A percentile compares a stretch with the other conserved stretches of the same genome.
phyloP scores from a whole-genome alignment of 1,284 basidiomycete genomes.

The Pseudozyma thailandica region DNA sequence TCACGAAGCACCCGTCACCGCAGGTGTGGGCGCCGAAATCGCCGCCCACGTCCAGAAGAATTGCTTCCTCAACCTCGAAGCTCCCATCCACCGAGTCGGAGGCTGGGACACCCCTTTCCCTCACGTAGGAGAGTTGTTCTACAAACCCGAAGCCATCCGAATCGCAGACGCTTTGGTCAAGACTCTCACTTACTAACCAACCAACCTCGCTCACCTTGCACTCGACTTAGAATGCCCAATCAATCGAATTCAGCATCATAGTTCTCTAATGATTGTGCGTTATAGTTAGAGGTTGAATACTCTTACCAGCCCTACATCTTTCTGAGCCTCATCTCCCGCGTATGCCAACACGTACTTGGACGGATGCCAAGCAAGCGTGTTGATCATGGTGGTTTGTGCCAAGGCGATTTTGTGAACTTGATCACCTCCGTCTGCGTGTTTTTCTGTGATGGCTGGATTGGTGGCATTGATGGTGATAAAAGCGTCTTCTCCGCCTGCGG shows the following conservation, averaged over 20 bases:
- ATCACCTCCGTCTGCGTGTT: conserved; percentile 7
- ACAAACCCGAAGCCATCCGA: conserved; percentile 55
- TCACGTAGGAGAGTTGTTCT: conserved; percentile 56
- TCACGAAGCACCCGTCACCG: conserved; percentile 62
- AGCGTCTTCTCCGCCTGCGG: conserved; percentile 59
- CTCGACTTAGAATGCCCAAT: too few species aligned
- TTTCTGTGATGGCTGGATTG: background rate
- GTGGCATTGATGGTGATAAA: conserved; percentile 46
- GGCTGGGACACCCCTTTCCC: conserved; percentile 61
- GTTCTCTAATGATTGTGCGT: background rate
- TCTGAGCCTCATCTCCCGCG: conserved; percentile 51
- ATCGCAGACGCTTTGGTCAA: conserved; percentile 53
- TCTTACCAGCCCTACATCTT: conserved; percentile 21
- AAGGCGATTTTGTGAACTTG: conserved; percentile 38
- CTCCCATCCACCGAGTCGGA: conserved; percentile 46
- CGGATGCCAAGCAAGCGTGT: conserved; percentile 58
- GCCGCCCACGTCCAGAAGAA: conserved; percentile 54
- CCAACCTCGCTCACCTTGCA: too few species aligned
- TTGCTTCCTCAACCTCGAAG: conserved; percentile 59
- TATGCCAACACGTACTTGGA: conserved; percentile 52
- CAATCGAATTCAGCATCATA: too few species aligned
- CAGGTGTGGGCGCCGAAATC: conserved; percentile 59
- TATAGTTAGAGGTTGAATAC: conserved; percentile 23
- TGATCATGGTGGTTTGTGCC: conserved; percentile 30
- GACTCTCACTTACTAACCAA: conserved; percentile 31